These are phyloP conservation scores for Pseudogymnoascus sp. DNA, from an alignment of 2,329 filamentous ascomycete species.

Conservation along the genomic window DNA sequence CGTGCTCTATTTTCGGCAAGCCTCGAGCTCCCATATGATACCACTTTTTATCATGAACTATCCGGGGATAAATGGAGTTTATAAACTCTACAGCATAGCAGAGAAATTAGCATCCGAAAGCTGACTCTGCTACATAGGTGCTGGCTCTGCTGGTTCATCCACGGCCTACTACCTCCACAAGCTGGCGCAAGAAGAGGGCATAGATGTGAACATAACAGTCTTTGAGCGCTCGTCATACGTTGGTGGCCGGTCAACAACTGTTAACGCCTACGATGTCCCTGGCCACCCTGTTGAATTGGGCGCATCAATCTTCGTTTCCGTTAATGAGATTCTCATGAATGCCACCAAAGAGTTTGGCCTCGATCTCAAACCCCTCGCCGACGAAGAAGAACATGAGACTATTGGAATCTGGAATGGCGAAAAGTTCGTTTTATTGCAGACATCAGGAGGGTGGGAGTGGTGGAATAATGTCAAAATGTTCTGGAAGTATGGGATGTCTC, in stretches of 20 bases:
- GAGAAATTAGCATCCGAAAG: background rate
- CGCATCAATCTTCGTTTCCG: slow-evolving; percentile 81
- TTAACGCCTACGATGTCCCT: slow-evolving; percentile 64
- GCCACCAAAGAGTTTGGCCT: slow-evolving; percentile 68
- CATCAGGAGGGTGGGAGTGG: slow-evolving; percentile 56
- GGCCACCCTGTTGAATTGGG: slow-evolving; percentile 71
- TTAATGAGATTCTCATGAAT: slow-evolving; percentile 74
- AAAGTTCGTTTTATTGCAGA: slow-evolving; percentile 60
- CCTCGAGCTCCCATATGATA: background rate
- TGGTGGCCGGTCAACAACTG: slow-evolving; percentile 81
- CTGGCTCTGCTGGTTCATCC: slow-evolving; percentile 81
- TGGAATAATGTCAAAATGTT: slow-evolving; percentile 73
- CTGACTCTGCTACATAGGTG: slow-evolving; percentile 47
- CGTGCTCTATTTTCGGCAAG: background rate
- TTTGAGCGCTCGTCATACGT: slow-evolving; percentile 74
- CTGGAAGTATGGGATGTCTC: slow-evolving; percentile 78
- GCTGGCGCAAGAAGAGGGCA: slow-evolving; percentile 52
- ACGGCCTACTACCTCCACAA: slow-evolving; percentile 74
- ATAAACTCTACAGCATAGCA: background rate
- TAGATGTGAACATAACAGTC: slow-evolving; percentile 70
- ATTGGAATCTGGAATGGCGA: slow-evolving; percentile 81
- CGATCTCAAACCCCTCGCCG: slow-evolving; percentile 38
- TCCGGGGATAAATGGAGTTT: background rate
- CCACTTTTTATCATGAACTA: background rate
- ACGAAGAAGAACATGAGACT: slow-evolving; percentile 32